A percentile compares a stretch with the other conserved stretches of the same genome.
These are phyloP conservation scores for Solanum infundibuliforme DNA, from an alignment of 257 asterid species.

Conservation along the genomic window DNA sequence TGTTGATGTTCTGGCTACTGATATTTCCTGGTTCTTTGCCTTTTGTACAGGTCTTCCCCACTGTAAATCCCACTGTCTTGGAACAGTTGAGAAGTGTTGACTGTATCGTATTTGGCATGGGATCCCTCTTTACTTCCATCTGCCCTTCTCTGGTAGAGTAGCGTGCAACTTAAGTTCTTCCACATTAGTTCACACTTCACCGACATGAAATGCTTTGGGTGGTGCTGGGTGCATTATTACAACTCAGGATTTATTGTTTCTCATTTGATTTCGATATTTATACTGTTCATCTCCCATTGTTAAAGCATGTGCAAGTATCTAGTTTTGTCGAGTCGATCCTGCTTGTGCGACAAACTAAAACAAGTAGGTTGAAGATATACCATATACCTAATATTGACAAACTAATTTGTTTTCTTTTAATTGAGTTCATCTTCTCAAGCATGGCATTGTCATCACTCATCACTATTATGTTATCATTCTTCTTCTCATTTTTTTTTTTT, in stretches of 20 bases:
- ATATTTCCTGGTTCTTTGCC: neutral
- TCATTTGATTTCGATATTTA: neutral
- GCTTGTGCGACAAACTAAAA: neutral
- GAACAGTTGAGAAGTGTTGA: slow-evolving; percentile 67
- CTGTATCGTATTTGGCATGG: slow-evolving; percentile 88
- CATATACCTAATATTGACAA: neutral
- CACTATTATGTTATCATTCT: neutral
- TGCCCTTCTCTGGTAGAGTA: slow-evolving; percentile 84
- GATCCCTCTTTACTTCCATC: slow-evolving; percentile 86
- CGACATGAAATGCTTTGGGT: neutral
- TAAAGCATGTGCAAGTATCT: neutral
- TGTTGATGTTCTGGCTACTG: neutral
- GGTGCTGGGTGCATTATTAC: neutral
- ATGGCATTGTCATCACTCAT: neutral
- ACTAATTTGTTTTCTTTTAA: neutral
- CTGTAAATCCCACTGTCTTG: slow-evolving; percentile 57
- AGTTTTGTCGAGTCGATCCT: neutral
- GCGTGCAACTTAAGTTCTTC: neutral
- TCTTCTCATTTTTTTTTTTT: neutral
- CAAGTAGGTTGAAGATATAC: neutral
- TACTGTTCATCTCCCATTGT: neutral
- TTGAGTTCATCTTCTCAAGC: neutral
- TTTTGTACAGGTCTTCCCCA: slow-evolving; percentile 71
- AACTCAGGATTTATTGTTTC: neutral
- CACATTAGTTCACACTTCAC: neutral